Evolutionary conservation across 2,329 filamentous ascomycete genomes (phyloP).

Genomic region (Diplodia sapinea): DNA sequence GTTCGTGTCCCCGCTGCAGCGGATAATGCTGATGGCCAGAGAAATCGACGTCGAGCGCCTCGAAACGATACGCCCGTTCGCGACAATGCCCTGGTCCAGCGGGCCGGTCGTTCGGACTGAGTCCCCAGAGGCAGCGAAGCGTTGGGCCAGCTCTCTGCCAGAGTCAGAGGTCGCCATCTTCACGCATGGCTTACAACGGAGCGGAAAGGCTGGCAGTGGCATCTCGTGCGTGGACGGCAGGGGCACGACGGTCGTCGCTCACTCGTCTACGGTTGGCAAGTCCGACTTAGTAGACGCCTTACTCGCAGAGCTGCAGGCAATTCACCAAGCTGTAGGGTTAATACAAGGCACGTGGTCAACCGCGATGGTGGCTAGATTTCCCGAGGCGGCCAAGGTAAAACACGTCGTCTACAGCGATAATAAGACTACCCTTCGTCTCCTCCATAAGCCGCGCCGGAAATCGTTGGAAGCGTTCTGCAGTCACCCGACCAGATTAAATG

Average conservation of each 20-base stretch:
- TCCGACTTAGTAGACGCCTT: no score
- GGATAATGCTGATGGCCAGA: slow-evolving; percentile 3
- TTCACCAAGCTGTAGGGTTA: neutral
- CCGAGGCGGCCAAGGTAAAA: neutral
- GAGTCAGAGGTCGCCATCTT: neutral
- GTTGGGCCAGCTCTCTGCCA: neutral
- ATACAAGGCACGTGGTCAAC: neutral
- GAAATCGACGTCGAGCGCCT: neutral
- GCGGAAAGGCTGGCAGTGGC: neutral
- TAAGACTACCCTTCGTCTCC: neutral
- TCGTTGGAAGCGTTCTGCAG: neutral
- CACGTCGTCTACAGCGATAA: neutral
- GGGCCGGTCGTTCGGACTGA: neutral
- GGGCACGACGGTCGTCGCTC: neutral
- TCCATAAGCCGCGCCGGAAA: neutral
- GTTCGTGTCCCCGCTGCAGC: slow-evolving; percentile 21
- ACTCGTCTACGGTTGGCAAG: neutral
- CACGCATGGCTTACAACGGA: neutral
- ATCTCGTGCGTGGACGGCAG: neutral
- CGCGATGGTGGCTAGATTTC: neutral
- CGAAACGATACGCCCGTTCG: neutral
- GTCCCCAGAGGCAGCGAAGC: neutral
- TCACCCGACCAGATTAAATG: neutral
- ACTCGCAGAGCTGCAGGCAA: no score
- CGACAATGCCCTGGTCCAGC: neutral